phyloP scores from a whole-genome alignment of 805 yeast genomes.

The Starmera amethionina region DNA sequence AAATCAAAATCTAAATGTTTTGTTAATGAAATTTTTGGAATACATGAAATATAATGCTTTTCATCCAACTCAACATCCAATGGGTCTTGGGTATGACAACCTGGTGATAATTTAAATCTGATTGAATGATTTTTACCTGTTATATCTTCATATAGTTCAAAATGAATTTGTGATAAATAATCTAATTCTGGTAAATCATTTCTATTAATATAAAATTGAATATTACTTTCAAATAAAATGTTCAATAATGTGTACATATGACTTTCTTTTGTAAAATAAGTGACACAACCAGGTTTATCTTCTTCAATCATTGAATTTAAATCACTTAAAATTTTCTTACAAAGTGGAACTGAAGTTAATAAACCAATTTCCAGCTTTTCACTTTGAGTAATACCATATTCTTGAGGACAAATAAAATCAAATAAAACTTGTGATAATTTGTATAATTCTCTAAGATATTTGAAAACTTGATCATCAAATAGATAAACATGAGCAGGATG shows the following conservation, averaged over 20 bases:
- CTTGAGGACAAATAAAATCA: constrained; percentile 98
- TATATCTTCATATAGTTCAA: constrained; percentile 84
- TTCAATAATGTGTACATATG: constrained; percentile 92
- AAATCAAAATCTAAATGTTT: constrained; percentile 89
- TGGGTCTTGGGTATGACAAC: constrained; percentile 97
- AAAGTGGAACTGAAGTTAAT: constrained; percentile 86
- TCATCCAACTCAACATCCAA: constrained; percentile 93
- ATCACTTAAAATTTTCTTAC: constrained; percentile 77
- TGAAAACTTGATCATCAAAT: constrained; percentile 74
- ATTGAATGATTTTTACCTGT: constrained; percentile 78
- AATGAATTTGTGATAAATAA: constrained; percentile 86
- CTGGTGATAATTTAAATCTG: constrained; percentile 88
- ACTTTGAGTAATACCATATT: constrained; percentile 91
- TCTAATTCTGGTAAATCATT: constrained; percentile 96
- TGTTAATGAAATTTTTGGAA: constrained; percentile 82
- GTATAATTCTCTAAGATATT: constrained; percentile 78
- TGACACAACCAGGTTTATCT: constrained; percentile 74
- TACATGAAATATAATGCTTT: constrained; percentile 93
- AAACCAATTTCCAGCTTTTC: constrained; percentile 95
- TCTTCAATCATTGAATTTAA: constrained; percentile 69
- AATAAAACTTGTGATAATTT: constrained; percentile 85
- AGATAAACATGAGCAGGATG: constrained; percentile 30
- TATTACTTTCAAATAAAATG: constrained; percentile 80
- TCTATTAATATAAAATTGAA: constrained; percentile 92
- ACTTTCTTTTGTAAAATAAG: constrained; percentile 93